A percentile compares a stretch with the other conserved stretches of the same genome.
Evolutionary conservation across 768 basidiomycete species (phyloP).

Genomic region (Phylloporus arenicola): DNA sequence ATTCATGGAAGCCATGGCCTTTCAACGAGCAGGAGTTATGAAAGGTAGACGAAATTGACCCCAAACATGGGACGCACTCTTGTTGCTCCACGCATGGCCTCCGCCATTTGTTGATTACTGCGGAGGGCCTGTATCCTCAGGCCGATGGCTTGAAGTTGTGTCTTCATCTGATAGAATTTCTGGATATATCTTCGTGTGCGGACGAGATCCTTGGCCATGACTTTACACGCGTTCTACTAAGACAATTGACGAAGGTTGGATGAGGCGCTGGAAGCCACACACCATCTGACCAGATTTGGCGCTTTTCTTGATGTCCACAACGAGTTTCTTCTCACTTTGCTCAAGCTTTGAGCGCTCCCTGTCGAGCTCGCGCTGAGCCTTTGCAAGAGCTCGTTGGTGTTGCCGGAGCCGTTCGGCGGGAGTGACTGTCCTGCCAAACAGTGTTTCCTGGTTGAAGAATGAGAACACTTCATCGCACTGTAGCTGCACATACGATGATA

Average conservation of each 20-base stretch:
- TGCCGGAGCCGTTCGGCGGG: slow-evolving; percentile 96
- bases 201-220: slow-evolving; percentile 98
- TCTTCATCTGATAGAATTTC: slow-evolving; percentile 99
- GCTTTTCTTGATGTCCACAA: slow-evolving; percentile 92
- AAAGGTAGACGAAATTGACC: background rate
- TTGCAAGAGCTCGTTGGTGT: slow-evolving; percentile 92
- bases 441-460: slow-evolving; percentile 65
- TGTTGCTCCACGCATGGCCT: slow-evolving; percentile 97
- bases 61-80: slow-evolving; percentile 53
- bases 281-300: slow-evolving; percentile 96
- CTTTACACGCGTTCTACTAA: slow-evolving; percentile 91
- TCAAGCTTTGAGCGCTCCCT: slow-evolving; percentile 92
- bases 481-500: slow-evolving; percentile 50
- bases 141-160: slow-evolving; percentile 93
- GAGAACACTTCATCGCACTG: slow-evolving; percentile 5
- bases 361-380: slow-evolving; percentile 97
- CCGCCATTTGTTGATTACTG: slow-evolving; percentile 99
- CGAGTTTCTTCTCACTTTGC: slow-evolving; percentile 94
- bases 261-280: slow-evolving; percentile 14
- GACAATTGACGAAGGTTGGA: slow-evolving; percentile 15
- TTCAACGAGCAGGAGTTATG: slow-evolving; percentile 5
- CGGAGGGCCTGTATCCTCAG: slow-evolving; percentile 93
- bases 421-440: slow-evolving; percentile 91
- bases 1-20: slow-evolving; percentile 99
- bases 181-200: slow-evolving; percentile 92